Conservation (phyloP, 1,284 basidiomycete species). For the Megacollybia platyphylla region DNA sequence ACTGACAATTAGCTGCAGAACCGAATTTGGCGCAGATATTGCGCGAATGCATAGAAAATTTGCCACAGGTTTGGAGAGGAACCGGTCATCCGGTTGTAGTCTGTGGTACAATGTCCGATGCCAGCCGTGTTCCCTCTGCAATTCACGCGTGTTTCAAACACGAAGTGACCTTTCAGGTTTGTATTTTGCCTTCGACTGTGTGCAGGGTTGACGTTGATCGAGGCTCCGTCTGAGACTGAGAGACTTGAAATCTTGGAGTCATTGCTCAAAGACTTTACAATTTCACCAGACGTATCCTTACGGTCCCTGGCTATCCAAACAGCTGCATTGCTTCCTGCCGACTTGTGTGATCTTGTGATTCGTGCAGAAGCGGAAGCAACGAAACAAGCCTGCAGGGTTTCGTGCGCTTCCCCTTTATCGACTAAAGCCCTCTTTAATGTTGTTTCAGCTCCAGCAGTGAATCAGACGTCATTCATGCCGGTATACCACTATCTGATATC, state of each 20-base stretch:
- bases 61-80: conserved; percentile 40
- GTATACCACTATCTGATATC: conserved; percentile 44
- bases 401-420: background rate
- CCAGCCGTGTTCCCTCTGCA: conserved; percentile 53
- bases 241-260: conserved; percentile 52
- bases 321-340: conserved; percentile 81
- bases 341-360: conserved; percentile 64
- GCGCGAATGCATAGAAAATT: conserved; percentile 51
- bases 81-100: conserved; percentile 62
- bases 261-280: conserved; percentile 26
- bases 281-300: conserved; percentile 76
- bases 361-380: conserved; percentile 54
- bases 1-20: conserved; percentile 26
- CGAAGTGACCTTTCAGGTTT: conserved; percentile 66
- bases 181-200: conserved; percentile 7
- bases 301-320: conserved; percentile 74
- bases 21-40: conserved; percentile 49
- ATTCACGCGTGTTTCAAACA: conserved; percentile 81
- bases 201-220: conserved; percentile 2
- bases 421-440: conserved; percentile 1
- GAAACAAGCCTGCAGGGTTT: conserved; percentile 30
- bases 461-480: conserved; percentile 27
- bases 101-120: conserved; percentile 66
- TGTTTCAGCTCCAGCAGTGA: conserved; percentile 10
- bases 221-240: conserved; percentile 77